Conservation (phyloP, 2,329 filamentous ascomycete species). For the Fusarium sp. region DNA sequence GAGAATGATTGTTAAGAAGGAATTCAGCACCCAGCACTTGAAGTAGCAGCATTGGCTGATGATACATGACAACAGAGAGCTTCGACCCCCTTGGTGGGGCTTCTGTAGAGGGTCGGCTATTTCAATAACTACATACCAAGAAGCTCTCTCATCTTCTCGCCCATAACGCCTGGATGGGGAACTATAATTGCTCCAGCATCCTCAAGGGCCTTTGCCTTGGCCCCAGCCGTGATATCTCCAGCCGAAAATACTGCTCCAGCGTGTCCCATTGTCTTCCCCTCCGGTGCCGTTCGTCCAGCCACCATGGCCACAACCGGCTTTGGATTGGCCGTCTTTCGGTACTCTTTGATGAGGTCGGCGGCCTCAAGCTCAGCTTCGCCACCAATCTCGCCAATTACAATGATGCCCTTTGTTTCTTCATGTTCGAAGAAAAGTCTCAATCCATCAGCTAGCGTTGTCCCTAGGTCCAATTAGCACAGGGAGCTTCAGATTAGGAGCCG, state of each 20-base stretch:
- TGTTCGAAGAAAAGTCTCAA: constrained; percentile 76
- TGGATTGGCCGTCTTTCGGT: constrained; percentile 67
- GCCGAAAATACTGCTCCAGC: constrained; percentile 70
- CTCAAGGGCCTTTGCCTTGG: constrained; percentile 50
- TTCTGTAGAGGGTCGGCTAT: not conserved
- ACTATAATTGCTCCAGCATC: constrained; percentile 53
- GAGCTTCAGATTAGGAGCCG: too few relatives aligned
- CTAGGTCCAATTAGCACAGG: too few relatives aligned
- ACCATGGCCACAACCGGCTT: constrained; percentile 76
- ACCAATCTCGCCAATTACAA: constrained; percentile 79
- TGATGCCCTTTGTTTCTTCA: constrained; percentile 76
- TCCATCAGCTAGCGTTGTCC: constrained; percentile 76
- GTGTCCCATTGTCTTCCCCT: constrained; percentile 77
- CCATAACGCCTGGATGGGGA: constrained; percentile 54
- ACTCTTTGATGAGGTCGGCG: constrained; percentile 77
- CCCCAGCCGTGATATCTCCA: constrained; percentile 47
- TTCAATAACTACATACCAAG: constrained; percentile 30
- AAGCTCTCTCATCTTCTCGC: constrained; percentile 49
- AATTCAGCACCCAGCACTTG: too few relatives aligned
- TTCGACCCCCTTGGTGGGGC: not conserved
- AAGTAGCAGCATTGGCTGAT: too few relatives aligned
- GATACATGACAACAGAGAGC: not conserved
- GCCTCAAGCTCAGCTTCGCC: constrained; percentile 77
- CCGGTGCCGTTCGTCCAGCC: constrained; percentile 71
- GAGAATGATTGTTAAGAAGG: too few relatives aligned